Percentiles rank a stretch among this genome's conserved stretches.
Conservation (phyloP, 192 early-diverging fungal species). For the Backusella luteola region DNA sequence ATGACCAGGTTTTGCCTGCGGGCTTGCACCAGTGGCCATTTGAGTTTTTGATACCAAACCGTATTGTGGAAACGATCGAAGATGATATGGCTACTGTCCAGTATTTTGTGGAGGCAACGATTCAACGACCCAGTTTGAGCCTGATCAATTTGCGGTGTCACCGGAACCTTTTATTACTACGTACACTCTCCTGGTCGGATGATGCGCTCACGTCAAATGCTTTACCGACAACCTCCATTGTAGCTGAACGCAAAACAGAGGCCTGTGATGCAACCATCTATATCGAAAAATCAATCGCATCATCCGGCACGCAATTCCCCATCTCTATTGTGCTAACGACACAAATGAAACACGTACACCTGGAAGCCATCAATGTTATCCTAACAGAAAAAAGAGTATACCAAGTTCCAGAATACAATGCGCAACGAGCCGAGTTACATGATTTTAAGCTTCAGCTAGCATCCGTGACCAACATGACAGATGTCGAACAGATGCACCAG, state of each 20-base stretch:
- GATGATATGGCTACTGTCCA: slow-evolving; percentile 28
- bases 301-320: slow-evolving; percentile 30
- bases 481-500: neutral
- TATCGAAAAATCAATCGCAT: slow-evolving; percentile 31
- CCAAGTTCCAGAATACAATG: slow-evolving; percentile 30
- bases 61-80: slow-evolving; percentile 33
- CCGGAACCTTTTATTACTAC: slow-evolving; percentile 26
- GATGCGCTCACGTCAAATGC: slow-evolving; percentile 16
- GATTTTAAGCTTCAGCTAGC: slow-evolving; percentile 17
- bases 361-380: slow-evolving; percentile 25
- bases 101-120: slow-evolving; percentile 25
- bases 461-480: slow-evolving; percentile 11
- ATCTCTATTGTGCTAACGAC: slow-evolving; percentile 22
- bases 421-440: slow-evolving; percentile 17
- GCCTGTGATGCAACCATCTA: slow-evolving; percentile 23
- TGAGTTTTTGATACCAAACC: slow-evolving; percentile 32
- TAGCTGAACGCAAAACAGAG: slow-evolving; percentile 15
- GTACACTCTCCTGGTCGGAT: slow-evolving; percentile 23
- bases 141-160: slow-evolving; percentile 11
- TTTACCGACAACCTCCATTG: slow-evolving; percentile 21
- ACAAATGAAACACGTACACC: slow-evolving; percentile 13
- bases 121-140: slow-evolving; percentile 17
- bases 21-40: slow-evolving; percentile 31
- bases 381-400: slow-evolving; percentile 28
- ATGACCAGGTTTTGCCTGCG: neutral